These are phyloP conservation scores for Paraphoma sp. DNA, from an alignment of 2,329 filamentous ascomycete genomes.

Conservation along the genomic window DNA sequence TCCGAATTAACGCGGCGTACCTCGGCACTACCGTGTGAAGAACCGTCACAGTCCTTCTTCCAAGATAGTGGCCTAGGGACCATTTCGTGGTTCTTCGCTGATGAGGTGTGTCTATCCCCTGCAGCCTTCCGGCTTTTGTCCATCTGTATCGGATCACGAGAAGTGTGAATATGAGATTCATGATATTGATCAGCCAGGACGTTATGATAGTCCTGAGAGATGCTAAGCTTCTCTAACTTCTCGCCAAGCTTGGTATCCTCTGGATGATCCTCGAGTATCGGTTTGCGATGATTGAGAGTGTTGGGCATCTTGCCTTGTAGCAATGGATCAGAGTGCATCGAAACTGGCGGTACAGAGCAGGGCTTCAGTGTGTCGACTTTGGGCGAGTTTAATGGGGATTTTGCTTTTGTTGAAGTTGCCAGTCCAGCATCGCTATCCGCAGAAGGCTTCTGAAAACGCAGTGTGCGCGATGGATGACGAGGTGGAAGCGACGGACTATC, in stretches of 20 bases:
- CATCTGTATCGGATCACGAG: neutral
- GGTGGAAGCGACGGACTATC: constrained; percentile 18
- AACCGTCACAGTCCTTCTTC: constrained; percentile 17
- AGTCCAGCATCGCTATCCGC: neutral
- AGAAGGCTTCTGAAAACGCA: constrained; percentile 9
- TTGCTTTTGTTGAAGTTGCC: neutral
- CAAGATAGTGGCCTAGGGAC: constrained; percentile 27
- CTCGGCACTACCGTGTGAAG: constrained; percentile 1
- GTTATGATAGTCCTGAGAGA: constrained; percentile 40
- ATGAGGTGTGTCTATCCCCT: neutral
- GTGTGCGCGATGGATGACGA: constrained; percentile 23
- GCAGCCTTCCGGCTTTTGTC: neutral
- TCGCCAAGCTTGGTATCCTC: constrained; percentile 27
- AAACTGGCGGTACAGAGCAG: neutral
- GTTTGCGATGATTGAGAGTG: neutral
- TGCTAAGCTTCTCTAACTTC: constrained; percentile 28
- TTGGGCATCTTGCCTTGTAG: too few species aligned
- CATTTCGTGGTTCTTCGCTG: constrained; percentile 10
- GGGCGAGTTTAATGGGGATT: neutral
- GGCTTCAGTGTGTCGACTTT: neutral
- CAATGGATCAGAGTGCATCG: neutral
- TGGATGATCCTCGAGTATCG: constrained; percentile 16
- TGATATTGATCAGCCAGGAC: constrained; percentile 33
- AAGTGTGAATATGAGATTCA: constrained; percentile 12
- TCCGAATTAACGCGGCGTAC: neutral